Conservation (phyloP, 179 eudicot species). For the Gypsophila paniculata region DNA sequence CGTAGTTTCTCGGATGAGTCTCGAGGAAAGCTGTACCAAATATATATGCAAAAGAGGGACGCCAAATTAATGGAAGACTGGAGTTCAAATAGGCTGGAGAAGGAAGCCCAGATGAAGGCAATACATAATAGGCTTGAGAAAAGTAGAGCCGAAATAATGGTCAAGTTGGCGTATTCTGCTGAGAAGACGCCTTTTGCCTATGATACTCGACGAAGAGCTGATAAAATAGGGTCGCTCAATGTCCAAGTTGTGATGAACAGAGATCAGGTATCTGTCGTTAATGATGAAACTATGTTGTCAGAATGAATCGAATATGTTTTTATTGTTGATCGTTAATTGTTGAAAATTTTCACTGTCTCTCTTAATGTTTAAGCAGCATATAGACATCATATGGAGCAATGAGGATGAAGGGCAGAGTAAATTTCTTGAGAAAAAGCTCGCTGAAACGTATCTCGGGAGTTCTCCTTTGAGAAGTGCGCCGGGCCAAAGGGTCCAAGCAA, state of each 20-base stretch:
- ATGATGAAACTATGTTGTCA: constrained; percentile 12
- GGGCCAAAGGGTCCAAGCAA: constrained; percentile 42
- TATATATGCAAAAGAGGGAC: constrained; percentile 75
- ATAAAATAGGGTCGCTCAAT: constrained; percentile 59
- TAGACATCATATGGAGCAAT: constrained; percentile 52
- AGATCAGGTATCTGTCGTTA: constrained; percentile 58
- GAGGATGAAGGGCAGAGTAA: constrained; percentile 62
- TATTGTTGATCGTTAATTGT: neutral
- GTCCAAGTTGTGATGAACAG: constrained; percentile 41
- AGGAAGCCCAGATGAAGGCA: constrained; percentile 74
- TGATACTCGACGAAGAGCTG: constrained; percentile 57
- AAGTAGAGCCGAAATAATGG: constrained; percentile 69
- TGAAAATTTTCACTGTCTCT: constrained; percentile 6
- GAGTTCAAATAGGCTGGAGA: constrained; percentile 65
- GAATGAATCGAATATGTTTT: neutral
- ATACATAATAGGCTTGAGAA: constrained; percentile 75
- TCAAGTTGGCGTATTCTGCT: constrained; percentile 53
- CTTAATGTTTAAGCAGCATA: constrained; percentile 35
- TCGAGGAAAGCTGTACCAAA: constrained; percentile 65
- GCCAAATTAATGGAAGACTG: constrained; percentile 80
- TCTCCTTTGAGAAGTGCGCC: constrained; percentile 48
- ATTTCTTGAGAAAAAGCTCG: constrained; percentile 36
- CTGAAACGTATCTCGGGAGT: constrained; percentile 35
- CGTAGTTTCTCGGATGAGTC: constrained; percentile 57
- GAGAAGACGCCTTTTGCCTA: constrained; percentile 43